Percentiles rank a stretch among this genome's conserved stretches.
phyloP scores from a whole-genome alignment of 2,329 filamentous ascomycete genomes.

The Fusarium scirpi region DNA sequence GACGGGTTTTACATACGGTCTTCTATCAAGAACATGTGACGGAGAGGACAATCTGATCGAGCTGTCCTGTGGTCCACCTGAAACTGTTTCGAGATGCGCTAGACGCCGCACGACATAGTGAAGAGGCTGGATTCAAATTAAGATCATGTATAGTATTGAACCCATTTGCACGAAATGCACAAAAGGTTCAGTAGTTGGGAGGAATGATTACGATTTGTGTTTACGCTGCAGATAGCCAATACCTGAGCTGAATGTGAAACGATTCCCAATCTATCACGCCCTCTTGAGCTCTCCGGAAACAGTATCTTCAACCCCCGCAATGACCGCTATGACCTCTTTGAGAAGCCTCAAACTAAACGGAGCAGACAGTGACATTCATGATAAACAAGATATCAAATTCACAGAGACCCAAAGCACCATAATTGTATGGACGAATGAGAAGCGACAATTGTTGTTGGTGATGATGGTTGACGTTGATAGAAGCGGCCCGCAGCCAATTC shows the following conservation, averaged over 20 bases:
- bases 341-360: not conserved
- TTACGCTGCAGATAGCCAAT: not conserved
- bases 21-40: not conserved
- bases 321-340: not conserved
- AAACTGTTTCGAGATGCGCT: not conserved
- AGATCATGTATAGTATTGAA: not conserved
- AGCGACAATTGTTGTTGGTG: conserved; percentile 7
- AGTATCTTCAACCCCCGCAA: not conserved
- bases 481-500: conserved; percentile 8
- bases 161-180: not conserved
- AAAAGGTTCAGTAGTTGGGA: not conserved
- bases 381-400: not conserved
- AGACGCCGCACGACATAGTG: not conserved
- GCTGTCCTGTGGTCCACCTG: not conserved
- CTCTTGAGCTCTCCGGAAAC: conserved; percentile 2
- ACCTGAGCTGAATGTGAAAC: conserved; percentile 3
- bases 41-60: not conserved
- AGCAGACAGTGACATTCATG: not conserved
- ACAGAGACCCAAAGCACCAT: too few relatives aligned
- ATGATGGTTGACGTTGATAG: conserved; percentile 18
- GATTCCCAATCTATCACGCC: not conserved
- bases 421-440: conserved; percentile 1
- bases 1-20: not conserved
- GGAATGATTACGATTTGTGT: not conserved
- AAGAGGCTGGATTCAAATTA: not conserved